Base-by-base conservation (phyloP, 2,329 filamentous ascomycete species). In the Diaporthe sp. region DNA sequence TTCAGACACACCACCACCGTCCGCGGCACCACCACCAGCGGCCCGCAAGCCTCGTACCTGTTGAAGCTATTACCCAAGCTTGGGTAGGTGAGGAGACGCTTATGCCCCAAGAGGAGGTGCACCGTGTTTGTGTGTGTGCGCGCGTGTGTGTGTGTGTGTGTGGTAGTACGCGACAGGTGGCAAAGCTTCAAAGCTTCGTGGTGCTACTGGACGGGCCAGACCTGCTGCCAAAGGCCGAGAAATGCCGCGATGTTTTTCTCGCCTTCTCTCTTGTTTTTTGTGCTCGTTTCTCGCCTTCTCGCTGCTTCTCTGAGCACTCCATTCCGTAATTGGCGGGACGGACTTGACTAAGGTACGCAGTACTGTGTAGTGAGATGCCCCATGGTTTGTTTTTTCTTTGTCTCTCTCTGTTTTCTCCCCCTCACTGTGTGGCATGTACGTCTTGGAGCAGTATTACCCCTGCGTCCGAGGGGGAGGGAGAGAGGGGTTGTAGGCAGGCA, bases 121-220 rank as follows among this genome's bases (percentile, higher is more conserved):
- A 63, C 22, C 9, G 10, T 51, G 12, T 22, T 27, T 6, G 12
- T 27, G n/a, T 27, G 25, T 55, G 51, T 9, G 12, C 13, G 53
- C 3, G 12, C n/a, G n/a, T 27, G 25, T 55, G 51, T 9, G 56
- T 63, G 25, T 6, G 58, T 30, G 73, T 65, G 70, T 68, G 63
- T 71, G 71, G 69, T 73, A 32, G 56, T 32, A 75, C 66, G 71
- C 39, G 51, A 59, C 37, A 71, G 59, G 73, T 75, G 73, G 73
- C 73, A 71, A 68, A 68, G 63, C 32, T 51, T 68, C 44, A 27
- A 27, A 73, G 59, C 65, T 66, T 68, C 51, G n/a, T 58, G 39
- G 50, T 30, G 19, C 56, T 10, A 50, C 61, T 51, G 30, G 39
- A 47, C 10, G 39, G 39, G 17, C 44, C 44, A 47, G 44, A 47